Evolutionary conservation across 176 grass and related monocot species (phyloP).

Genomic region (Carex myosuroides): DNA sequence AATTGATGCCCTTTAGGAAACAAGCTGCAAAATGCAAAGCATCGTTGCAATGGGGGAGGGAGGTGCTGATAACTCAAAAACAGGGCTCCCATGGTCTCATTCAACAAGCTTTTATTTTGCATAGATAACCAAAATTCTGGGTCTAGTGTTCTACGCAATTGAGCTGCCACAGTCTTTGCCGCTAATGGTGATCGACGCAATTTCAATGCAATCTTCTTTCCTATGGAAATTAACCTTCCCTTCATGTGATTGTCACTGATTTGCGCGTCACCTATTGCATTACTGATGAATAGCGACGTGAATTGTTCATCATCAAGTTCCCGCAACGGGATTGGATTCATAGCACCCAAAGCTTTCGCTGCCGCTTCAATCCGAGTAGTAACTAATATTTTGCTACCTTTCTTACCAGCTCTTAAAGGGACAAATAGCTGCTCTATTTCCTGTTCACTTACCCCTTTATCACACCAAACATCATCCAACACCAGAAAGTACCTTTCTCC

Average conservation of each 20-base stretch:
- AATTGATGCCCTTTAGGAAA: neutral
- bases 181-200: neutral
- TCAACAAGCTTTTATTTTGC: neutral
- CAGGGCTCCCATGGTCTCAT: conserved; percentile 1
- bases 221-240: neutral
- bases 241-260: neutral
- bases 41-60: conserved; percentile 12
- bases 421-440: neutral
- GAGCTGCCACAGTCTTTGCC: neutral
- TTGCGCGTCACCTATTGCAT: neutral
- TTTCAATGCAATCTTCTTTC: conserved; percentile 15
- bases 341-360: neutral
- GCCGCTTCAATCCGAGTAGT: conserved; percentile 16
- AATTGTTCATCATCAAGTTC: conserved; percentile 3
- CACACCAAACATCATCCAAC: conserved; percentile 32
- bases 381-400: conserved; percentile 30
- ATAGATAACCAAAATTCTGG: neutral
- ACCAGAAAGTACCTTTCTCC: conserved; percentile 17
- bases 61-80: conserved; percentile 4
- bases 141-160: neutral
- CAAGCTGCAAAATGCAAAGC: conserved; percentile 18
- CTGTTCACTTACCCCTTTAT: neutral
- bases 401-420: neutral
- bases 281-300: neutral
- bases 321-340: neutral